Conservation (phyloP, 306 rosid genomes). For the Cicer yamashitae region DNA sequence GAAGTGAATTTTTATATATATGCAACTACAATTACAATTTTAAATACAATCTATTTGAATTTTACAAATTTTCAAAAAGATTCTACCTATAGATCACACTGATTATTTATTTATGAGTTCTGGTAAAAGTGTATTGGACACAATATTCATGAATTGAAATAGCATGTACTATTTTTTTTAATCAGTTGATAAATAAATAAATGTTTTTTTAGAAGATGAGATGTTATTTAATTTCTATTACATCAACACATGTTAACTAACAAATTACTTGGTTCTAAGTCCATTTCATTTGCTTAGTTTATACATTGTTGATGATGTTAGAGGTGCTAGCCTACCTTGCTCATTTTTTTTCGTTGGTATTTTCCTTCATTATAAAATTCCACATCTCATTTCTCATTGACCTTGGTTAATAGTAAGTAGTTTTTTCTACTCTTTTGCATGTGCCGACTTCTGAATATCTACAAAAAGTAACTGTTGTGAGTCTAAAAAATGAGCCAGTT, state of each 20-base stretch:
- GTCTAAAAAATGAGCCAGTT: background rate
- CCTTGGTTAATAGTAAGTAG: background rate
- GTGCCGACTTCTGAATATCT: background rate
- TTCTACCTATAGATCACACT: background rate
- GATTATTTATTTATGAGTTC: background rate
- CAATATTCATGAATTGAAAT: background rate
- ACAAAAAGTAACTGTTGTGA: background rate
- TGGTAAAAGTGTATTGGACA: background rate
- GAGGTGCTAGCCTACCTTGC: background rate
- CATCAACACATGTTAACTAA: too few species aligned
- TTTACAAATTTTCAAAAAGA: background rate
- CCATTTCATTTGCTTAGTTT: background rate
- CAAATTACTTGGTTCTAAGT: background rate
- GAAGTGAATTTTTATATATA: too few species aligned
- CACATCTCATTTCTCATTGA: background rate
- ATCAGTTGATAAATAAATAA: background rate
- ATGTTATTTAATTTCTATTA: too few species aligned
- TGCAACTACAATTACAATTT: too few species aligned
- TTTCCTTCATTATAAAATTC: background rate
- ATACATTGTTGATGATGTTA: too few species aligned
- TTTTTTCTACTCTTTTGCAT: slow-evolving; percentile 2
- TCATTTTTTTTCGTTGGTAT: too few species aligned
- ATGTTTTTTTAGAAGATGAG: too few species aligned
- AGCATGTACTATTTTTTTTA: background rate
- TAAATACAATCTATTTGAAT: too few species aligned